A percentile compares a stretch with the other conserved stretches of the same genome.
Evolutionary conservation across 805 yeast genomes (phyloP).

Genomic region (Diddensiella caesifluorescens): DNA sequence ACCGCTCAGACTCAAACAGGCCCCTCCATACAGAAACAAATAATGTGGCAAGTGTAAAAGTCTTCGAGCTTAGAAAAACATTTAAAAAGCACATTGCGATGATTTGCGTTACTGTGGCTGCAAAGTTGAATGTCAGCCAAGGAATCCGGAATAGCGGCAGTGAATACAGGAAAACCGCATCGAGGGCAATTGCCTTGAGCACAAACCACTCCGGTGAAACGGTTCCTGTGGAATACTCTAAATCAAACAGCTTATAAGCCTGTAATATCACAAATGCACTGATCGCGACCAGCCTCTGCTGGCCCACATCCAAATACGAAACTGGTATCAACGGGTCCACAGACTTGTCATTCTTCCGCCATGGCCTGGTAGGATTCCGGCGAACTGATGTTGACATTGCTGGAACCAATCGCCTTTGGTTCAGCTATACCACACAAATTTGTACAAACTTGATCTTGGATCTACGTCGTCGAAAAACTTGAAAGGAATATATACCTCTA

Average conservation of each 20-base stretch:
- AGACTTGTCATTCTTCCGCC: constrained; percentile 6
- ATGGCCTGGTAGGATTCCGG: constrained; percentile 14
- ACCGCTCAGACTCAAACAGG: constrained; percentile 29
- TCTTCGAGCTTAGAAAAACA: constrained; percentile 44
- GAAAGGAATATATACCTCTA: too few relatives aligned
- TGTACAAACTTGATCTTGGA: too few relatives aligned
- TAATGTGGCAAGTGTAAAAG: constrained; percentile 18
- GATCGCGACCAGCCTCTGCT: constrained; percentile 67
- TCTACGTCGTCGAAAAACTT: too few relatives aligned
- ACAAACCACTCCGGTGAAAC: constrained; percentile 52
- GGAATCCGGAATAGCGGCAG: constrained; percentile 75
- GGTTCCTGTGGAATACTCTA: constrained; percentile 35
- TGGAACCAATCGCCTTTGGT: too few relatives aligned
- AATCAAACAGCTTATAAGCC: constrained; percentile 76
- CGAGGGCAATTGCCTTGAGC: constrained; percentile 66
- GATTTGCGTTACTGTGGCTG: constrained; percentile 48
- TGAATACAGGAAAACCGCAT: constrained; percentile 63
- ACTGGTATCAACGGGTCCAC: constrained; percentile 51
- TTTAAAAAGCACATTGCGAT: constrained; percentile 44
- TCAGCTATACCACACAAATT: too few relatives aligned
- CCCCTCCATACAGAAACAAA: constrained; percentile 22
- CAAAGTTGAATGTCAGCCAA: constrained; percentile 57
- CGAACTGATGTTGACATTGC: too few relatives aligned
- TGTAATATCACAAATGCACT: constrained; percentile 70
- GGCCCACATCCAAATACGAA: constrained; percentile 60